These are phyloP conservation scores for Neurospora hispaniola DNA, from an alignment of 495 filamentous ascomycete species.

Conservation along the genomic window DNA sequence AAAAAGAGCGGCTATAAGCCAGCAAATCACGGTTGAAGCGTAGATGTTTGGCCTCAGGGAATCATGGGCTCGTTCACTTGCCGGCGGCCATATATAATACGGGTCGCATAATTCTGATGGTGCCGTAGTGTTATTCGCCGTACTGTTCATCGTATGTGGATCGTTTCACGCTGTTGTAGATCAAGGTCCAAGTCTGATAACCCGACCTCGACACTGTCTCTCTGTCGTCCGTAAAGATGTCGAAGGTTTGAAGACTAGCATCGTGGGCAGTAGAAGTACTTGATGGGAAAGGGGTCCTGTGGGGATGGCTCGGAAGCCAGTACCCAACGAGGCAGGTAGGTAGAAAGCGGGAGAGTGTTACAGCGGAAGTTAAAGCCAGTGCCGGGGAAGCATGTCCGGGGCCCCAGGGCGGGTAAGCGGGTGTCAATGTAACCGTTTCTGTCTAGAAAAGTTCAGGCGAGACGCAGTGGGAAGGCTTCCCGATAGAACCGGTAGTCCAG, in stretches of 20 bases:
- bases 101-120: constrained; percentile 1
- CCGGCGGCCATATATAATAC: not conserved
- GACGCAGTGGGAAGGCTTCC: not conserved
- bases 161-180: not conserved
- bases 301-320: not conserved
- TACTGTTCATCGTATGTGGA: not conserved
- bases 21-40: constrained; percentile 11
- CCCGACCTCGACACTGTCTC: not conserved
- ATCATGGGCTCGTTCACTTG: constrained; percentile 15
- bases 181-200: not conserved
- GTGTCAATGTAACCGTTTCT: constrained; percentile 3
- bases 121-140: not conserved
- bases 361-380: not conserved
- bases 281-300: not conserved
- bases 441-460: not conserved
- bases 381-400: not conserved
- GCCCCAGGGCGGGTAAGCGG: not conserved
- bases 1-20: constrained; percentile 19
- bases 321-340: not conserved
- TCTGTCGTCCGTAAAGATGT: not conserved
- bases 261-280: not conserved
- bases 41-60: constrained; percentile 15
- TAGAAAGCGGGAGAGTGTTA: not conserved
- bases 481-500: not conserved
- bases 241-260: not conserved